Base-by-base conservation (phyloP, 129 eudicot genomes). In the Centaurea solstitialis region DNA sequence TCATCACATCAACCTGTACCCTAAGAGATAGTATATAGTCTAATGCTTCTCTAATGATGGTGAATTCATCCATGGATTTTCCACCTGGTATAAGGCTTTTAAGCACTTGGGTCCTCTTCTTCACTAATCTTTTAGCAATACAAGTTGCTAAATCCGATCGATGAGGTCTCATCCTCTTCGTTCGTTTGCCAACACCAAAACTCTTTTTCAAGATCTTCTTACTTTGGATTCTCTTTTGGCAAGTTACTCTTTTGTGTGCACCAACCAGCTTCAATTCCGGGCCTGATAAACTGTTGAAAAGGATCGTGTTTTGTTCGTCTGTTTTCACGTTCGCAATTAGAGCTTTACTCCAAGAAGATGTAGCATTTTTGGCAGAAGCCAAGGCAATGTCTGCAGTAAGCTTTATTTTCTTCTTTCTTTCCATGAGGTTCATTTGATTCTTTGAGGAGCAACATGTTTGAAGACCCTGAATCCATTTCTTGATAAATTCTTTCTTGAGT, bases 11-110 rank as follows among this genome's bases (percentile, higher is more conserved):
- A 62, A 93, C 98, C 75, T 93, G 98, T 76, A 90, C 88, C 18
- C 81, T 65, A 11, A 93, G 87, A 3, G 93, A 91, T 50, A 82
- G 70, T 13, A 93, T 82, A 70, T 93, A 93, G 71, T 93, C 97
- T 79, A 93, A 86, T 81, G 98, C 87, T 89, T 93, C 98, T 66
- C 65, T 86, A 30, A 93, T 70, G 76, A 93, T 69, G 22, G 69
- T 80, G 18, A 75, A 41, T 20, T 91, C 91, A 80, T 93, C 91
- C 91, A 93, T 83, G 5, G 70, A 76, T 83, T 93, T 77, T 23
- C 97, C 98, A 13, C 98, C 97, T 4, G 98, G 98, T 33, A 93
- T 89, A 57, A 93, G 89, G 7, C 87, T 76, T 85, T 89, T 93
- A 61, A 93, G 91, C 86, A 89, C 84, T 76, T 86, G 70, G 7